Base-by-base conservation (phyloP, 495 filamentous ascomycete species). In the Trichoderma erinaceum region DNA sequence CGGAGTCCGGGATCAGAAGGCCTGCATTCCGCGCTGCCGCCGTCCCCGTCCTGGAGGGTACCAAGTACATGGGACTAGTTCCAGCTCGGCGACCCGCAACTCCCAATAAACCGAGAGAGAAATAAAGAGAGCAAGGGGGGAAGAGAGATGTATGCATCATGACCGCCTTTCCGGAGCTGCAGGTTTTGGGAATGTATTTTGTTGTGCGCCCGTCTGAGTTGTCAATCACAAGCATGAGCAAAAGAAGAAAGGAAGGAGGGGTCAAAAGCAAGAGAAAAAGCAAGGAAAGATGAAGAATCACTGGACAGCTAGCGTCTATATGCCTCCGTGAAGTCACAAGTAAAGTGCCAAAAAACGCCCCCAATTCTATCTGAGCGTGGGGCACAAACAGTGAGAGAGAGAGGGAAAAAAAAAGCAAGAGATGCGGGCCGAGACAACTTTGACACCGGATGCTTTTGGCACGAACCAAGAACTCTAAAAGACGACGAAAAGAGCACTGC, bases 121-220 rank as follows among this genome's bases (percentile, higher is more conserved):
- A n/a, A 52, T 18, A 29, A 29, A 29, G 18, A 23, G 48, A 52
- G 25, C 56, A 61, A 61, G 56, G 56, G 56, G 56, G 56, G 23
- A 10, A 29, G n/a, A 29, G 44, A 48, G 44, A 15, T 48, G 44
- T 16, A 16, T 48, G 11, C 16, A 11, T 61, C 56, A 61, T 61
- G 56, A 61, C 56, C 56, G 56, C 56, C 56, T 61, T 61, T 61
- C 56, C 56, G 15, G 56, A 29, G 23, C 48, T 10, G 48, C 23
- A 32, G 12, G 23, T 61, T 29, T 13, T 61, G 23, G 29, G 29
- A 29, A 29, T 29, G 29, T 1, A 21, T 32, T 61, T 12, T 38
- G 3, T 38, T 38, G 4, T 15, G 44, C 44, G 44, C 44, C 44
- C 44, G 44, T 48, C 44, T 48, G 44, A 16, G 44, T n/a, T 61